Evolutionary conservation across 129 eudicot genomes (phyloP).

Genomic region (Deinandra increscens): DNA sequence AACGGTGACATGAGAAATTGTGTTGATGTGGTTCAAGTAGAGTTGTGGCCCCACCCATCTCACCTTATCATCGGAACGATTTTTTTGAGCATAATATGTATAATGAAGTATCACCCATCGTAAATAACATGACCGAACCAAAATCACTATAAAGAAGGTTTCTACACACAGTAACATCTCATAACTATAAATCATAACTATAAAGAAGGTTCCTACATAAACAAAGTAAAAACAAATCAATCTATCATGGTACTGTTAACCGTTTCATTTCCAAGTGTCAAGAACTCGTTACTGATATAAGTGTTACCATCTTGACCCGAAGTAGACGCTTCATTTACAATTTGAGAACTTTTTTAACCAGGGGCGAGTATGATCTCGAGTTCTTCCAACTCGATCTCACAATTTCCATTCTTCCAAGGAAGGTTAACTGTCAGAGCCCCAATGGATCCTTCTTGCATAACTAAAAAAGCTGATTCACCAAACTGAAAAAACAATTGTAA

Average conservation of each 20-base stretch:
- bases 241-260: conserved; percentile 17
- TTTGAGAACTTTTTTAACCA: conserved; percentile 22
- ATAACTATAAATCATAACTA: too few species aligned
- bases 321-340: conserved; percentile 35
- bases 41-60: too few species aligned
- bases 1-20: too few species aligned
- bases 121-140: too few species aligned
- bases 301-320: conserved; percentile 34
- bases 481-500: conserved; percentile 46
- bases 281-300: conserved; percentile 25
- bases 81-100: too few species aligned
- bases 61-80: too few species aligned
- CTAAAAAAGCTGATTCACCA: conserved; percentile 52
- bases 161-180: too few species aligned
- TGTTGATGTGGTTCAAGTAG: too few species aligned
- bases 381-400: conserved; percentile 78
- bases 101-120: too few species aligned
- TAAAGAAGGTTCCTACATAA: too few species aligned
- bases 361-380: conserved; percentile 82
- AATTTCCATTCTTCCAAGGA: conserved; percentile 81
- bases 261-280: conserved; percentile 40
- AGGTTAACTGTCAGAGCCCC: conserved; percentile 59
- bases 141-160: too few species aligned
- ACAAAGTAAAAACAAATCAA: too few species aligned
- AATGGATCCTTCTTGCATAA: conserved; percentile 78